Evolutionary conservation across 129 eudicot species (phyloP), one percentile per base, ranked within the genome.

Genomic region (Centella asiatica): DNA sequence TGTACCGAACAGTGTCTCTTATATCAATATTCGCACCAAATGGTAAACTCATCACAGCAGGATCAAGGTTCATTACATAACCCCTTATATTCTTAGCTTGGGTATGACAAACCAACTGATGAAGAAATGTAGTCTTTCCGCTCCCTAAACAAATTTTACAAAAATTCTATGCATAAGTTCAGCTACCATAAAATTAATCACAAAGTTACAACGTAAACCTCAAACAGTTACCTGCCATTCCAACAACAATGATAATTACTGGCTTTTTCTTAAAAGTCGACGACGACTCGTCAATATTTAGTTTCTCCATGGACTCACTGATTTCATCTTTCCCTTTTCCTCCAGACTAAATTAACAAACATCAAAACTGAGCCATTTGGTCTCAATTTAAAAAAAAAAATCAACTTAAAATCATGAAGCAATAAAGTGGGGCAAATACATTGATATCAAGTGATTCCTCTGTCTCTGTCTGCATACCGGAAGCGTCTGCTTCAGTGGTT

Each of bases 11-110:
- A 12, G 96, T 93, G 78, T 93, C 99, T 68, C 99, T 78, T 61
- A 93, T 93, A 78, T 93, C 99, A 57, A 93, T 93, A 74, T 93
- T 93, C 23, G 96, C 96, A 56, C 90, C 96, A 72, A 65, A 93
- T 1, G 99, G 99, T 29, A 93, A 96, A 23, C 86, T 77, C 92
- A 87, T 71, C 44, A 93, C 96, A 73, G 99, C 96, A 60, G 99
- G 99, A 62, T 93, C 99, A 42, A 93, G 96, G 65, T 93, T 93
- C 72, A 93, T 56, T 22, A 93, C 99, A 73, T 93, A 93, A 54
- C 96, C 96, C 57, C 85, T 72, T 13, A 57, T 57, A 34, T 78
- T 72, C 5, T 89, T 68, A 40, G 86, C 90, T 74, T 74, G 86
- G n/a, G 92, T 80, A 65, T 93, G 90, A 62, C 81, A 80, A 44